Conservation (phyloP, 2,329 filamentous ascomycete species). For the Fusarium vanettenii region DNA sequence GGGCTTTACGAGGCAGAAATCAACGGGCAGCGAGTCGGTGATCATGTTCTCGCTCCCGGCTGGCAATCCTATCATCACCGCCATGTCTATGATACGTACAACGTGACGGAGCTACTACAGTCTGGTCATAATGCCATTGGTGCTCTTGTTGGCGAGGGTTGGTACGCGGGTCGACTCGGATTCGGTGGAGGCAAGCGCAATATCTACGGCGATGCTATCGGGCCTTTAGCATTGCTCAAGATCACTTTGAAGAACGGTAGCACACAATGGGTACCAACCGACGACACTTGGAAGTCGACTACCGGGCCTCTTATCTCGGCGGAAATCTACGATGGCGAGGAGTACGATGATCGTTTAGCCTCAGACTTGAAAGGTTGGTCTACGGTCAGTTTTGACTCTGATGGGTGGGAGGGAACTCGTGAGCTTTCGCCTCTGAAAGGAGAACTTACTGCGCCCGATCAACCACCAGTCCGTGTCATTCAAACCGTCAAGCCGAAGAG, state of each 20-base stretch:
- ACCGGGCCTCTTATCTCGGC: slow-evolving; percentile 46
- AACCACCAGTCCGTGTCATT: slow-evolving; percentile 54
- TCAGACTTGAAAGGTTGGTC: slow-evolving; percentile 42
- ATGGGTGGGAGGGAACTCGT: slow-evolving; percentile 49
- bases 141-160: slow-evolving; percentile 60
- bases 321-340: slow-evolving; percentile 64
- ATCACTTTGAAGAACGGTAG: slow-evolving; percentile 49
- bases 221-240: slow-evolving; percentile 50
- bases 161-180: slow-evolving; percentile 55
- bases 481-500: slow-evolving; percentile 45
- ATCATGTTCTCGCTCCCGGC: slow-evolving; percentile 59
- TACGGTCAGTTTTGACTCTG: slow-evolving; percentile 50
- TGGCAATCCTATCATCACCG: slow-evolving; percentile 64
- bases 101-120: slow-evolving; percentile 57
- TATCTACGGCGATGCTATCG: slow-evolving; percentile 53
- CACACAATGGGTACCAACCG: slow-evolving; percentile 44
- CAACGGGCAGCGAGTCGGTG: slow-evolving; percentile 51
- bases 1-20: slow-evolving; percentile 61
- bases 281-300: slow-evolving; percentile 51
- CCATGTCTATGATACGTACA: slow-evolving; percentile 64
- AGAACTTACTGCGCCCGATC: slow-evolving; percentile 49
- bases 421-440: not conserved
- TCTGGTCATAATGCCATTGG: slow-evolving; percentile 52
- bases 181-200: slow-evolving; percentile 32
- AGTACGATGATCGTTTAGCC: slow-evolving; percentile 57